Percentiles rank a stretch among this genome's conserved stretches.
Conservation (phyloP, 2,329 filamentous ascomycete species). For the Hirsutella rhossiliensis region DNA sequence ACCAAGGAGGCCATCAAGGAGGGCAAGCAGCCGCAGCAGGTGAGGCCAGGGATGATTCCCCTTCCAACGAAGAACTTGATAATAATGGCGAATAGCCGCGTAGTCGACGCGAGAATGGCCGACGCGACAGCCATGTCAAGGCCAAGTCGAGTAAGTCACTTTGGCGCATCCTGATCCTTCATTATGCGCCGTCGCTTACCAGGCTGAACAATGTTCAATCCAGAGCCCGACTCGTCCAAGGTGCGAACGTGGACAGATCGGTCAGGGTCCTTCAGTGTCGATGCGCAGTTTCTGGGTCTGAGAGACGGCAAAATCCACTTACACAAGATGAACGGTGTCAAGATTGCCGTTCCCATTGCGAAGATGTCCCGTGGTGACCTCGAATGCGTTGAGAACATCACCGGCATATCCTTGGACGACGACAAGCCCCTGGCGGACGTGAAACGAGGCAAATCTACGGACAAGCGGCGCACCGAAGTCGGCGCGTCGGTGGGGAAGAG, state of each 20-base stretch:
- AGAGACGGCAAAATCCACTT: constrained; percentile 95
- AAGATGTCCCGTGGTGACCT: constrained; percentile 96
- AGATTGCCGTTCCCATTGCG: constrained; percentile 86
- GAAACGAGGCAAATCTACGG: constrained; percentile 36
- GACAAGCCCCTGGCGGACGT: constrained; percentile 88
- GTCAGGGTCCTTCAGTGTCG: constrained; percentile 91
- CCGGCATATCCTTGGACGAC: constrained; percentile 84
- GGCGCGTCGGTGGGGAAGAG: constrained; percentile 51
- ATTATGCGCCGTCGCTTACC: background rate
- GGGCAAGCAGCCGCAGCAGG: constrained; percentile 45
- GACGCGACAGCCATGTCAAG: constrained; percentile 40
- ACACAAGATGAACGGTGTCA: constrained; percentile 95
- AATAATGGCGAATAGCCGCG: constrained; percentile 61
- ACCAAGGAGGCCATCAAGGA: constrained; percentile 67
- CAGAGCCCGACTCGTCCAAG: constrained; percentile 73
- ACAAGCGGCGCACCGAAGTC: constrained; percentile 23
- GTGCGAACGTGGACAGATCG: constrained; percentile 91
- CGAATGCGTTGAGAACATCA: constrained; percentile 81
- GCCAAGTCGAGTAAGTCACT: constrained; percentile 62
- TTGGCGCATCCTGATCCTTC: background rate
- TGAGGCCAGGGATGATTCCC: constrained; percentile 66
- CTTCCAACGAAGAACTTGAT: constrained; percentile 56
- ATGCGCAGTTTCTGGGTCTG: constrained; percentile 88
- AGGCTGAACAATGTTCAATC: background rate
- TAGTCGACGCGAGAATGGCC: constrained; percentile 55